These are phyloP conservation scores for Curvularia sp. DNA, from an alignment of 2,329 filamentous ascomycete genomes.

Conservation along the genomic window DNA sequence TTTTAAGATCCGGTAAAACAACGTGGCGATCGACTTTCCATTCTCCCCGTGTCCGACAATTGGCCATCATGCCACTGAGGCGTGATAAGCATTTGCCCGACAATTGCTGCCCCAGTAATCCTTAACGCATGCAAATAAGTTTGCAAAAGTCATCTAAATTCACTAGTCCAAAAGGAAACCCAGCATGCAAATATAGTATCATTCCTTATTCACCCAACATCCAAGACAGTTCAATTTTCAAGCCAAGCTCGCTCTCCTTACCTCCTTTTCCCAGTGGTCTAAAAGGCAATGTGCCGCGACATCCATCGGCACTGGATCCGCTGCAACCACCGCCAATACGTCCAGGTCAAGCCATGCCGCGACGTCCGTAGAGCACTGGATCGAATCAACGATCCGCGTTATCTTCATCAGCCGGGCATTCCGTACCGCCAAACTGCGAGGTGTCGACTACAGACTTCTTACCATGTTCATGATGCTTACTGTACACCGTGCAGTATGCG, in stretches of 20 bases:
- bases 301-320: constrained; percentile 10
- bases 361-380: constrained; percentile 8
- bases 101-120: not conserved
- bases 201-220: not conserved
- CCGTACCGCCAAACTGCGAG: constrained; percentile 10
- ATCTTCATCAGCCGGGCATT: constrained; percentile 8
- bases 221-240: not conserved
- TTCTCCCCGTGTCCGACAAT: not conserved
- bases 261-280: not conserved
- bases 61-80: not conserved
- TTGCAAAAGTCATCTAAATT: not conserved
- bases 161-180: not conserved
- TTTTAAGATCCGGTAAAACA: not conserved
- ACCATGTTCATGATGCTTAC: constrained; percentile 1
- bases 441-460: constrained; percentile 3
- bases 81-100: not conserved
- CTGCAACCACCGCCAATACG: constrained; percentile 17
- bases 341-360: constrained; percentile 5
- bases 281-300: constrained; percentile 9
- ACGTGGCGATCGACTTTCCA: not conserved
- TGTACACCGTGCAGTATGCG: constrained; percentile 13
- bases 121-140: not conserved
- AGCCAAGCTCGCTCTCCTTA: not conserved
- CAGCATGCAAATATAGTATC: not conserved
- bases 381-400: constrained; percentile 13